Evolutionary conservation across 1,284 basidiomycete species (phyloP), one percentile per base, ranked within the genome.

Genomic region (Leccinum fallax): DNA sequence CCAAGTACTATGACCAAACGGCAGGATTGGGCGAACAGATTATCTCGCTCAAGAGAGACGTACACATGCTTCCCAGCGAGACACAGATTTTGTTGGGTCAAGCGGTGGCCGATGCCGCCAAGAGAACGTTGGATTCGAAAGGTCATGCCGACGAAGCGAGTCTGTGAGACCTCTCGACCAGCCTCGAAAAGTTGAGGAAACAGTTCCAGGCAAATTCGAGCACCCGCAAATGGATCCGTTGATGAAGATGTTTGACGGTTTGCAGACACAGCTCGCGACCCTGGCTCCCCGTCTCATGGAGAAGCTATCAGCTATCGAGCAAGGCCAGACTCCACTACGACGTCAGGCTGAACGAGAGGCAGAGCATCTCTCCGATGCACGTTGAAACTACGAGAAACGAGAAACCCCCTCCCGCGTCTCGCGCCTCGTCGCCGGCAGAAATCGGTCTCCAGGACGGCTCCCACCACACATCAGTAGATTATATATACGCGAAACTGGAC

Each of bases 1-100:
- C 74, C 32, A 75, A 78, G 48, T 75, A 78, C 59, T 73, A 73
- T 26, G 76, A 76, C 59, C 75, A 76, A 55, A 74, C 77, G 8
- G 72, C 70, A 6, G 74, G 73, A 10, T 55, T 80, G 6, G 70
- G 70, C n/a, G 72, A 77, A 58, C 78, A 76, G 55, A 67, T 81
- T 16, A 65, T 71, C 16, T 70, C 73, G 9, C 68, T 82, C 30
- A 77, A 80, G 53, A 67, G 67, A 30, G 76, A 80, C 52, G 65
- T 81, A 24, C 72, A 77, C 30, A 63, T 65, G 32, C 62, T 76
- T 46, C 66, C 71, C 49, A 58, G 67, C 16, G 66, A 75, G 40
- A 63, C 69, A 53, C 60, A 68, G 46, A 40, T 54, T 24, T 53
- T 65, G 57, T 55, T 78, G 28, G 60, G 60, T 9, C 63, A 63